Evolutionary conservation across 2,329 filamentous ascomycete species (phyloP).

Genomic region (Magnaporthales sp.): DNA sequence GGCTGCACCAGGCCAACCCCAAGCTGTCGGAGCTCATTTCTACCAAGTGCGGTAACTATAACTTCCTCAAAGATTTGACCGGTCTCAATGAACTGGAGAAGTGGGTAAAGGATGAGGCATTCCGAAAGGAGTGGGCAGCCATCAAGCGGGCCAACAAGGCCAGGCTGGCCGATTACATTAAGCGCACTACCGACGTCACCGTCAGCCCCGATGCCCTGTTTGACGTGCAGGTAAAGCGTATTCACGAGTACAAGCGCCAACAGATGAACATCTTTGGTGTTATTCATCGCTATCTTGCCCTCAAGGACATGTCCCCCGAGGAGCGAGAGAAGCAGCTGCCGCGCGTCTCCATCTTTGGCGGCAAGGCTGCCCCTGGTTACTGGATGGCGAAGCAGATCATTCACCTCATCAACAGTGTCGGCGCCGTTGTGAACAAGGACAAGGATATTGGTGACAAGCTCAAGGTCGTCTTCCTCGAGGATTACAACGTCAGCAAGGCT

Average conservation of each 20-base stretch:
- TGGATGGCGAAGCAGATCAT: conserved; percentile 99
- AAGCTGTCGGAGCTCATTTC: conserved; percentile 86
- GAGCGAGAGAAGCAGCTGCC: conserved; percentile 81
- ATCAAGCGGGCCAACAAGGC: conserved; percentile 98
- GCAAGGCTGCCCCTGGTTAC: conserved; percentile 95
- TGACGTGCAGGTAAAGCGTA: conserved; percentile 97
- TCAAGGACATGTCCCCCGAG: conserved; percentile 77
- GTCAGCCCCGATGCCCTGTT: conserved; percentile 88
- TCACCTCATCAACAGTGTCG: conserved; percentile 89
- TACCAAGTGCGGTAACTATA: conserved; percentile 73
- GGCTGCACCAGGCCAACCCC: conserved; percentile 96
- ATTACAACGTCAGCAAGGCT: conserved; percentile 99
- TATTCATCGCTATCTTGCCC: conserved; percentile 83
- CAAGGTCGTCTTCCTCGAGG: conserved; percentile 94
- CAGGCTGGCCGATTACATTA: conserved; percentile 84
- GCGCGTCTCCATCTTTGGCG: conserved; percentile 91
- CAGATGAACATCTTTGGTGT: conserved; percentile 99
- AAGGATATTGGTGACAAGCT: conserved; percentile 84
- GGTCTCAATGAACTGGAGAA: conserved; percentile 76
- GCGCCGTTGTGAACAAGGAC: conserved; percentile 84
- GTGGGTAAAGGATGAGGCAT: conserved; percentile 77
- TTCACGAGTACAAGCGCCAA: conserved; percentile 98
- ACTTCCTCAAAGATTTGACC: conserved; percentile 86
- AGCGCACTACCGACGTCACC: conserved; percentile 65
- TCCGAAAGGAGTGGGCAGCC: conserved; percentile 89